Evolutionary conservation across 352 stramenopile genomes (phyloP).

Genomic region (Pythium periplocum): DNA sequence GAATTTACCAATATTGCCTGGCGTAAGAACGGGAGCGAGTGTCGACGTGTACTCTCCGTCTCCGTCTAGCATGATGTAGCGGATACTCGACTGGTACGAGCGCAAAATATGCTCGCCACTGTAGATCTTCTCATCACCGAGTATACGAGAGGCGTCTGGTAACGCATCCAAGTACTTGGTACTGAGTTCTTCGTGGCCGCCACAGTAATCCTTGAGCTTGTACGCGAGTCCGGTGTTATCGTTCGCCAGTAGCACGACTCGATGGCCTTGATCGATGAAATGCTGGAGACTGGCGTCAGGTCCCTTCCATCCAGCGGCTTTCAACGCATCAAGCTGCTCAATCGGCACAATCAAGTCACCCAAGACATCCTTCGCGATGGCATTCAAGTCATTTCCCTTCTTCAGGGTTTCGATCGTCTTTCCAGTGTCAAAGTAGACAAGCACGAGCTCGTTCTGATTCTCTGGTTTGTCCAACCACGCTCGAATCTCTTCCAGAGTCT

Average conservation of each 20-base stretch:
- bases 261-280: slow-evolving; percentile 33
- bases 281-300: slow-evolving; percentile 28
- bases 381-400: slow-evolving; percentile 28
- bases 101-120: slow-evolving; percentile 40
- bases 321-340: slow-evolving; percentile 21
- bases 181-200: slow-evolving; percentile 27
- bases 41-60: slow-evolving; percentile 17
- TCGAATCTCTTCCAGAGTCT: slow-evolving; percentile 37
- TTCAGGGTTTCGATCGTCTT: slow-evolving; percentile 26
- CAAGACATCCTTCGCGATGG: slow-evolving; percentile 32
- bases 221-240: slow-evolving; percentile 35
- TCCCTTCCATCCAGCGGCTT: slow-evolving; percentile 18
- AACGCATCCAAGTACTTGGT: slow-evolving; percentile 32
- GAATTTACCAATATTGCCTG: slow-evolving; percentile 36
- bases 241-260: slow-evolving; percentile 39
- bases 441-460: slow-evolving; percentile 37
- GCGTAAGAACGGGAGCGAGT: slow-evolving; percentile 26
- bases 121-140: slow-evolving; percentile 42
- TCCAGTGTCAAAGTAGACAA: slow-evolving; percentile 48
- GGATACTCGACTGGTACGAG: slow-evolving; percentile 35
- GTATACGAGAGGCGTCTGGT: slow-evolving; percentile 25
- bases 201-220: slow-evolving; percentile 32
- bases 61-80: slow-evolving; percentile 41
- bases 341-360: slow-evolving; percentile 36
- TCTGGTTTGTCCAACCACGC: slow-evolving; percentile 32